Evolutionary conservation across 305 asterid genomes (phyloP), one percentile per base, ranked within the genome.

Genomic region (Nicotiana rustica): DNA sequence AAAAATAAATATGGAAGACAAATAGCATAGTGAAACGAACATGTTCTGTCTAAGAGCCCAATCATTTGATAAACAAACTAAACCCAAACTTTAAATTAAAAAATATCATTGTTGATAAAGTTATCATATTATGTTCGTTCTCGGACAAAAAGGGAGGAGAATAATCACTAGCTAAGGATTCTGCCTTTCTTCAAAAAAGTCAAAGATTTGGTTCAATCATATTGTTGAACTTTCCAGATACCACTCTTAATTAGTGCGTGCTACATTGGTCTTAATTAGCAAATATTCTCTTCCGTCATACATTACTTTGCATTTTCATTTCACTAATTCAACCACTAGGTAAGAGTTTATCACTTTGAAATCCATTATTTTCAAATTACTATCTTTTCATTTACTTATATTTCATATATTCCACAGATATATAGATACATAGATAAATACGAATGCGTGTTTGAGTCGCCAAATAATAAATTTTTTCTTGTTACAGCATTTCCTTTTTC

Each of bases 191-290:
- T 31, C 2, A 17, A 15, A 13, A n/a, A 44, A 77, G 78, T 83
- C 82, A 83, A 77, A 83, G 82, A 66, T 83, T 77, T 83, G 70
- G 44, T 19, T 77, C 47, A 49, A 62, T 17, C 7, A 38, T 18
- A n/a, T 47, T 1, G 47, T 64, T 44, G 9, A 62, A n/a, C 60
- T 77, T 77, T 31, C 6, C 4, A 73, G 77, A 56, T 76, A 55
- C n/a, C 49, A 76, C 66, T 4, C 29, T 31, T 76, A 31, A 76
- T 49, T 64, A 47, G 60, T 35, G 47, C 47, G 60, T 19, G 47
- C 65, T 52, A 21, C 79, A 25, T 52, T 52, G 13, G 4, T 52
- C 47, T 52, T 14, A 75, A 29, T 55, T 29, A 52, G 3, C 52
- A 36, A 7, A 68, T 36, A 3, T 36, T 19, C 17, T 17, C 2